Evolutionary conservation across 495 filamentous ascomycete species (phyloP).

Genomic region (Penicillium cosmopolitanum): DNA sequence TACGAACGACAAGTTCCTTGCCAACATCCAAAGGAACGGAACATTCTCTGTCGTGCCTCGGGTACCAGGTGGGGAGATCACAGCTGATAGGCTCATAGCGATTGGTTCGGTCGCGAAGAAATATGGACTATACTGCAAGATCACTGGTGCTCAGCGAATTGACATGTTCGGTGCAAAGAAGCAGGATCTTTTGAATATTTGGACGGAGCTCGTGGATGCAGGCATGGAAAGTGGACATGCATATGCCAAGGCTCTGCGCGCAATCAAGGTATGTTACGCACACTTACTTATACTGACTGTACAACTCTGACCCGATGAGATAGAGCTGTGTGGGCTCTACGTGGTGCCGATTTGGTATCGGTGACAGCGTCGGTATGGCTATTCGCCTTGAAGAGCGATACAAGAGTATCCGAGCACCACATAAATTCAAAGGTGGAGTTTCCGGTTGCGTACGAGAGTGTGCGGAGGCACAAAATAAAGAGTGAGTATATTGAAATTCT

Average conservation of each 20-base stretch:
- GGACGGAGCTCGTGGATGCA: constrained; percentile 79
- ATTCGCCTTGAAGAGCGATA: constrained; percentile 91
- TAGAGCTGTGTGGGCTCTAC: constrained; percentile 89
- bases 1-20: constrained; percentile 92
- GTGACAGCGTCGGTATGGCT: constrained; percentile 97
- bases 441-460: constrained; percentile 93
- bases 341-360: constrained; percentile 93
- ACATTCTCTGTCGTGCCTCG: constrained; percentile 91
- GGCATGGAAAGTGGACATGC: constrained; percentile 97
- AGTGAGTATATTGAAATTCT: constrained; percentile 54
- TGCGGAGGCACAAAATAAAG: constrained; percentile 94
- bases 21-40: constrained; percentile 92
- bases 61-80: constrained; percentile 87
- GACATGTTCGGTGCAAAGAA: constrained; percentile 96
- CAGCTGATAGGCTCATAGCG: constrained; percentile 83
- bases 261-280: constrained; percentile 65
- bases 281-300: not conserved
- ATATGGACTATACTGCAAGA: constrained; percentile 90
- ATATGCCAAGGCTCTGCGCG: constrained; percentile 89
- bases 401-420: constrained; percentile 87
- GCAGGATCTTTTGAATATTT: constrained; percentile 88
- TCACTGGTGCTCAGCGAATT: constrained; percentile 93
- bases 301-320: not conserved
- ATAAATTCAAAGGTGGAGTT: constrained; percentile 94
- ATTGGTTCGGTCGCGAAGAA: constrained; percentile 90